These are phyloP conservation scores for Elsinoe australis DNA, from an alignment of 2,329 filamentous ascomycete species.

Conservation along the genomic window DNA sequence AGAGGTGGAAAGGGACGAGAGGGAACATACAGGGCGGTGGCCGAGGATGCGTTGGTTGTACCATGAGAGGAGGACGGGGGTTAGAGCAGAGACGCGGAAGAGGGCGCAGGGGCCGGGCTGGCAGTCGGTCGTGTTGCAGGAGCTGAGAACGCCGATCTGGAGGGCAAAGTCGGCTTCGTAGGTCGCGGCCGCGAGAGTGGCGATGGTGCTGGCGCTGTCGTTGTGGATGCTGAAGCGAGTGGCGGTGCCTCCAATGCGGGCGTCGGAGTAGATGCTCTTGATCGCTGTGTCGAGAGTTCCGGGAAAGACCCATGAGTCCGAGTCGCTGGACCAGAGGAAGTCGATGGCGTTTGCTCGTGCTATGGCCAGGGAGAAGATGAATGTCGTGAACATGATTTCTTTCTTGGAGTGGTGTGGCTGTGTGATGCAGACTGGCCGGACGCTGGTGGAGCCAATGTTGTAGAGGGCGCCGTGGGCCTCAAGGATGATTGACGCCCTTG, in stretches of 20 bases:
- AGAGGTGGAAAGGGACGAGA: background rate
- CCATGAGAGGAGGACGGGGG: background rate
- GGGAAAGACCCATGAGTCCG: slow-evolving; percentile 3
- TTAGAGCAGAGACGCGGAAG: background rate
- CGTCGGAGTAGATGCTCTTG: slow-evolving; percentile 8
- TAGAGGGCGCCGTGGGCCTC: slow-evolving; percentile 1
- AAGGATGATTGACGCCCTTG: background rate
- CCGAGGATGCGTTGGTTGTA: slow-evolving; percentile 2
- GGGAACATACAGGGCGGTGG: slow-evolving; percentile 4
- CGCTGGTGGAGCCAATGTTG: background rate
- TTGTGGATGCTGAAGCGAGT: slow-evolving; percentile 12
- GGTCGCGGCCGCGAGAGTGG: slow-evolving; percentile 4
- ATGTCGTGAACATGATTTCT: slow-evolving; percentile 13
- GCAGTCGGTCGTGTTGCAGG: slow-evolving; percentile 8
- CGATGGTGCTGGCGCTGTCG: background rate
- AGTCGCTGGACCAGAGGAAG: slow-evolving; percentile 10
- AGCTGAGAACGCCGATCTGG: slow-evolving; percentile 4
- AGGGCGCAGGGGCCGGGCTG: slow-evolving; percentile 6
- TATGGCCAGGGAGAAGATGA: slow-evolving; percentile 13
- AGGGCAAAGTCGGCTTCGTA: slow-evolving; percentile 15
- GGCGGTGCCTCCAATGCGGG: slow-evolving; percentile 2
- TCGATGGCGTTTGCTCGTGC: slow-evolving; percentile 4
- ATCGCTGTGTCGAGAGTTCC: slow-evolving; percentile 2
- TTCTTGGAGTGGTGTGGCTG: slow-evolving; percentile 12
- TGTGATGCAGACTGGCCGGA: slow-evolving; percentile 12